Evolutionary conservation across 306 rosid species (phyloP).

Genomic region (Delonix regia): DNA sequence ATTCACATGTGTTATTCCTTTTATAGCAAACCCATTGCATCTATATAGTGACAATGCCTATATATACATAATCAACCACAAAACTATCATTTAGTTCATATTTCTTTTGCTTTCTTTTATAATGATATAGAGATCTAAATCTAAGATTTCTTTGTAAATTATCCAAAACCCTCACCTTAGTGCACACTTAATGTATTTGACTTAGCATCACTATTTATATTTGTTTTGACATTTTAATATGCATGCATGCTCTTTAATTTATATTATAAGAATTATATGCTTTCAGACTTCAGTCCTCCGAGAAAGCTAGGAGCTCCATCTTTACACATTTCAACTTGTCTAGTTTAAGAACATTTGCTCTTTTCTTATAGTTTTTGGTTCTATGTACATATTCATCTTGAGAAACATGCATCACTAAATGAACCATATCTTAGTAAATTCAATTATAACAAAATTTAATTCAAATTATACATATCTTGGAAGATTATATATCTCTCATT

Average conservation of each 20-base stretch:
- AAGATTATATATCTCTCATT: too few relatives aligned
- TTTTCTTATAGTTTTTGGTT: background rate
- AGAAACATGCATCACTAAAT: background rate
- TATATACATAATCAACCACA: background rate
- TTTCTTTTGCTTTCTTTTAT: background rate
- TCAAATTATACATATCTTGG: background rate
- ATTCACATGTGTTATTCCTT: conserved; percentile 45
- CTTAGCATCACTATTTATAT: too few relatives aligned
- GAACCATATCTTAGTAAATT: background rate
- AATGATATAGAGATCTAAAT: background rate
- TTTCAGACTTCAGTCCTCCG: too few relatives aligned
- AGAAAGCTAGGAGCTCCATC: too few relatives aligned
- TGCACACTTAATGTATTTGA: too few relatives aligned
- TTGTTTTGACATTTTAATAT: too few relatives aligned
- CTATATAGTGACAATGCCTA: conserved; percentile 53
- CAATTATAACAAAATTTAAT: background rate
- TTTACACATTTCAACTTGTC: background rate
- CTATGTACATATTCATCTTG: background rate
- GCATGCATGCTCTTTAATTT: too few relatives aligned
- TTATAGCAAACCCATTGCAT: conserved; percentile 43
- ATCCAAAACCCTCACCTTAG: too few relatives aligned
- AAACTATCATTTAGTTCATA: background rate
- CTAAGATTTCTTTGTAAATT: background rate
- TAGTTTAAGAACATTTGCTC: background rate
- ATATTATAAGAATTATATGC: too few relatives aligned